Evolutionary conservation across 495 filamentous ascomycete species (phyloP).

Genomic region (Amniculicola lignicola): DNA sequence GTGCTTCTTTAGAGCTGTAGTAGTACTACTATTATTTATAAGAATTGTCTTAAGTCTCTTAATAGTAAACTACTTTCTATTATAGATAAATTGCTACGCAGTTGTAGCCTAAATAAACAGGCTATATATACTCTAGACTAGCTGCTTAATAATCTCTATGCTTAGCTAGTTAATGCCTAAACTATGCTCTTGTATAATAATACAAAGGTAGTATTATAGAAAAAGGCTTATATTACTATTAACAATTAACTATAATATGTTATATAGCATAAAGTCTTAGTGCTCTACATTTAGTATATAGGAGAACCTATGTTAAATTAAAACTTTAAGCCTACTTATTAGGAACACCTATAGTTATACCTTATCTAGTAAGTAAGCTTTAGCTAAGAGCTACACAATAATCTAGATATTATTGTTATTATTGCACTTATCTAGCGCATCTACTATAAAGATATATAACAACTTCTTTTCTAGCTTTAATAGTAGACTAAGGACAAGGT

Average conservation of each 20-base stretch:
- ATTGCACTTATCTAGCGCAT: constrained; percentile 43
- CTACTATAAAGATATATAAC: constrained; percentile 34
- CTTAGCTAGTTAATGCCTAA: constrained; percentile 43
- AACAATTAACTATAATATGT: constrained; percentile 35
- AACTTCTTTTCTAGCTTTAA: neutral
- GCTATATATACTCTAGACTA: constrained; percentile 42
- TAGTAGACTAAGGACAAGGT: constrained; percentile 8
- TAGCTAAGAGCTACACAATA: constrained; percentile 37
- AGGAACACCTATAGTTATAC: constrained; percentile 37
- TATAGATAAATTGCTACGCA: constrained; percentile 25
- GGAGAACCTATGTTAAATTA: constrained; percentile 31
- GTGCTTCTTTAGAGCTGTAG: neutral
- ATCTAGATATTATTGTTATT: constrained; percentile 26
- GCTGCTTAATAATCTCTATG: constrained; percentile 26
- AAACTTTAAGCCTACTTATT: constrained; percentile 42
- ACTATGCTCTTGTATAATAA: neutral
- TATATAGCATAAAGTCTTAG: constrained; percentile 37
- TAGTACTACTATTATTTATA: neutral
- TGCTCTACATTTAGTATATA: constrained; percentile 13
- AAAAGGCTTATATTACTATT: constrained; percentile 42
- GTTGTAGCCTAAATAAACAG: constrained; percentile 37
- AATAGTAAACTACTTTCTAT: constrained; percentile 5
- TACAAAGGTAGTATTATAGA: constrained; percentile 26
- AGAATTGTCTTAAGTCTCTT: constrained; percentile 16
- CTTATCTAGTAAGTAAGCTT: constrained; percentile 20